These are phyloP conservation scores for Dactylonectria estremocensis DNA, from an alignment of 2,329 filamentous ascomycete genomes.

Conservation along the genomic window DNA sequence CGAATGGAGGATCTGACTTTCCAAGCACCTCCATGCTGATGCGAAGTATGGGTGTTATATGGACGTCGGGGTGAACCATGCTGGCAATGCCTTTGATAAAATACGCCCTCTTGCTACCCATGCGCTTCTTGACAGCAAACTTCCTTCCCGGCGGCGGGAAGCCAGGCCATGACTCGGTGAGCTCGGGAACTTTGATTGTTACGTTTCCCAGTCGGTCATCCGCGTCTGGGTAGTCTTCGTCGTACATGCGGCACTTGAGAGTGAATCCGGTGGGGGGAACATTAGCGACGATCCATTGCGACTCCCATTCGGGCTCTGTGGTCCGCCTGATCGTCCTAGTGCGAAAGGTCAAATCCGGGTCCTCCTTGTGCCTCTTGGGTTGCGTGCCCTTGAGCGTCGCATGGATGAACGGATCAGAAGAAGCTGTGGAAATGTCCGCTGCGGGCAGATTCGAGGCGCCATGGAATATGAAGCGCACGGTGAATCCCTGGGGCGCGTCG, in stretches of 20 bases:
- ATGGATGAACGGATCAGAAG: constrained; percentile 86
- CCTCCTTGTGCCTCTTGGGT: constrained; percentile 87
- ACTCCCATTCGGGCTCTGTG: constrained; percentile 85
- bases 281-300: constrained; percentile 90
- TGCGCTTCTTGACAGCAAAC: constrained; percentile 85
- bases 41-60: constrained; percentile 79
- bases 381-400: constrained; percentile 82
- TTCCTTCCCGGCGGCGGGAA: constrained; percentile 71
- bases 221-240: constrained; percentile 89
- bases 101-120: constrained; percentile 91
- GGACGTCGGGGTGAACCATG: constrained; percentile 71
- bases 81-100: constrained; percentile 78
- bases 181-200: constrained; percentile 73
- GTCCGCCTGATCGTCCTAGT: constrained; percentile 82
- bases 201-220: constrained; percentile 93
- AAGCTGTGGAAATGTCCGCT: constrained; percentile 82
- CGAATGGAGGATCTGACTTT: constrained; percentile 78
- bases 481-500: constrained; percentile 82
- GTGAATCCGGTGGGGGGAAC: constrained; percentile 85
- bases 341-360: constrained; percentile 81
- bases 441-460: constrained; percentile 85
- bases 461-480: constrained; percentile 87
- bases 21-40: constrained; percentile 86
- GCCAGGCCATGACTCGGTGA: constrained; percentile 79
- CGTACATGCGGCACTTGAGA: constrained; percentile 89